These are phyloP conservation scores for Cladosporium austrohemisphaericum DNA, from an alignment of 2,329 filamentous ascomycete genomes.

Conservation along the genomic window DNA sequence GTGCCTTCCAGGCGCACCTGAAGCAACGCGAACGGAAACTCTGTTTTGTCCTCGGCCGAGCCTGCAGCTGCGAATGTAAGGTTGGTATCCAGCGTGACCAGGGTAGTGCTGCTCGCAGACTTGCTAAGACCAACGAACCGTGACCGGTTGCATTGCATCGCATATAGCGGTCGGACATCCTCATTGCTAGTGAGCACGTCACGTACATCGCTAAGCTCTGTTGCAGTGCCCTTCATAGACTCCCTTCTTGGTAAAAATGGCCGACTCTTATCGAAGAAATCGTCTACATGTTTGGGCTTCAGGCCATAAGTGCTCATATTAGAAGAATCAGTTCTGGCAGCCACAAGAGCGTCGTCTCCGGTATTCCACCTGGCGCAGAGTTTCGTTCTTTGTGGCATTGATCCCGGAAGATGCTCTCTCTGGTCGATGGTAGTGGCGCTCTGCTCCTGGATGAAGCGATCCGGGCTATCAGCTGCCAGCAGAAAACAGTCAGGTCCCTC, in stretches of 20 bases:
- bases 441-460: constrained; percentile 44
- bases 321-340: constrained; percentile 17
- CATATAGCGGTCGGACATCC: constrained; percentile 46
- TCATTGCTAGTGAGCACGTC: constrained; percentile 44
- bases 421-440: constrained; percentile 44
- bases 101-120: constrained; percentile 38
- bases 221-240: constrained; percentile 9
- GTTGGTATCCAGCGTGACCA: constrained; percentile 48
- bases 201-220: constrained; percentile 26
- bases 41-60: constrained; percentile 15
- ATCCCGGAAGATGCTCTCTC: constrained; percentile 28
- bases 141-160: constrained; percentile 43
- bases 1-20: constrained; percentile 49
- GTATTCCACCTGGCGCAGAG: constrained; percentile 28
- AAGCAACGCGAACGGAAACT: constrained; percentile 52
- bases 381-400: constrained; percentile 28
- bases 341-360: constrained; percentile 27
- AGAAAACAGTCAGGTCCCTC: constrained; percentile 38
- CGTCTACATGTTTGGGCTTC: constrained; percentile 40
- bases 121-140: constrained; percentile 49
- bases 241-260: constrained; percentile 20
- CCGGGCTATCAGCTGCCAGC: constrained; percentile 46
- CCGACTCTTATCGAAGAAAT: constrained; percentile 36
- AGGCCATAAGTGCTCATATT: constrained; percentile 32
- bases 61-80: constrained; percentile 37